Base-by-base conservation (phyloP, 2,329 filamentous ascomycete species). In the Pseudocercospora ulei region DNA sequence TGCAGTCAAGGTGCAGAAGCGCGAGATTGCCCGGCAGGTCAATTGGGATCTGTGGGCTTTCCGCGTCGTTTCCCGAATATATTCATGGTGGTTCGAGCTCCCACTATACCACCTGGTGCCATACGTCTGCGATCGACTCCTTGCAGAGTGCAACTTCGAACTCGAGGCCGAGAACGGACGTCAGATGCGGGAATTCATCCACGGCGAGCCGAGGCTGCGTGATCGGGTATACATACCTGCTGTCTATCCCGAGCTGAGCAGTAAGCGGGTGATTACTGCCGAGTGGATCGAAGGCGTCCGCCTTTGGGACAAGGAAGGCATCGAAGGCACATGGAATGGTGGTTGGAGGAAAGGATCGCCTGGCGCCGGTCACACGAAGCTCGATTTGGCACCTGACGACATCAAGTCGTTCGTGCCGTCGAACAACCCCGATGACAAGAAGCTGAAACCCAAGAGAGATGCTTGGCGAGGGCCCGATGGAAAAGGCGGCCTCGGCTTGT, bases 281-380 rank as follows among this genome's bases (percentile, higher is more conserved):
- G 90, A 98, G 60, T 98, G 90, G 90, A 92, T 98, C 43, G 90
- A 98, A 62, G 90, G 90, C 4, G 77, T 93, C 2, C 74, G 87
- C 1, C 69, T 98, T 2, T 94, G 87, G 85, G 88, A 96, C 55
- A 92, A 92, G 60, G 77, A 83, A 41, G 72, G 80, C 37, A 79
- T 95, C 56, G 81, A 76, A 0, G 71, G 72, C 2, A 69, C 73
- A 3, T 96, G 90, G 88, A 65, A 78, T 23, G 87, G 86, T 13
- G 82, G 82, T 4, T 74, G 77, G 65, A 75, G 79, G 9, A 69
- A 75, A 44, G 84, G 83, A 3, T 88, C 82, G 16, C 82, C 84
- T 3, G 87, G 88, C 11, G 79, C 82, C 34, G 73, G 78, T 31
- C 81, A 83, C 4, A 68, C 68, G 2, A 70, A 73, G 8, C 67